Conservation (phyloP, 257 asterid species). For the Coffea canephora region DNA sequence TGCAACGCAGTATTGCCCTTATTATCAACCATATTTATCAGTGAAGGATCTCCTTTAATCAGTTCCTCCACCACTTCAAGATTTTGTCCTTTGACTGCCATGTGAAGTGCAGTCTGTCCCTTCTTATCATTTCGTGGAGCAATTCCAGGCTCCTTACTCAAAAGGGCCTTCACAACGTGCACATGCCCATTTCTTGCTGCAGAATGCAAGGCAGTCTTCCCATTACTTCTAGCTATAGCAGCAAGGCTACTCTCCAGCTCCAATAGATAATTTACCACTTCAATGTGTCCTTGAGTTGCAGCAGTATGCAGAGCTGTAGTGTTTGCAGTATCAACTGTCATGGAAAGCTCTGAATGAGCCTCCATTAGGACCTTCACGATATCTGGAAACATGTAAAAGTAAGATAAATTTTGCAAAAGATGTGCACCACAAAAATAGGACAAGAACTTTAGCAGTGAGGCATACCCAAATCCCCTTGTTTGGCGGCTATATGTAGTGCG, state of each 20-base stretch:
- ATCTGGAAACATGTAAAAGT: conserved; percentile 25
- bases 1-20: conserved; percentile 48
- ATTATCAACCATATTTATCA: conserved; percentile 36
- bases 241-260: conserved; percentile 38
- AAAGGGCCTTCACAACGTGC: conserved; percentile 35
- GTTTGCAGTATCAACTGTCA: conserved; percentile 47
- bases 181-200: conserved; percentile 54
- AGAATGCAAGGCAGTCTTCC: conserved; percentile 50
- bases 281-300: conserved; percentile 42
- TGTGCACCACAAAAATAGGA: background rate
- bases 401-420: background rate
- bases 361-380: conserved; percentile 43
- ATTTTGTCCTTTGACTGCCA: conserved; percentile 53
- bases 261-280: conserved; percentile 39
- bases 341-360: conserved; percentile 44
- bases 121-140: conserved; percentile 40
- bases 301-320: conserved; percentile 52
- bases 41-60: conserved; percentile 26
- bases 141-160: conserved; percentile 32
- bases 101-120: conserved; percentile 54
- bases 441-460: background rate
- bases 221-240: conserved; percentile 43
- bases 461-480: conserved; percentile 56
- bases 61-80: conserved; percentile 45
- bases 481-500: conserved; percentile 54